Evolutionary conservation across 2,329 filamentous ascomycete genomes (phyloP).

Genomic region (Colletotrichum truncatum): DNA sequence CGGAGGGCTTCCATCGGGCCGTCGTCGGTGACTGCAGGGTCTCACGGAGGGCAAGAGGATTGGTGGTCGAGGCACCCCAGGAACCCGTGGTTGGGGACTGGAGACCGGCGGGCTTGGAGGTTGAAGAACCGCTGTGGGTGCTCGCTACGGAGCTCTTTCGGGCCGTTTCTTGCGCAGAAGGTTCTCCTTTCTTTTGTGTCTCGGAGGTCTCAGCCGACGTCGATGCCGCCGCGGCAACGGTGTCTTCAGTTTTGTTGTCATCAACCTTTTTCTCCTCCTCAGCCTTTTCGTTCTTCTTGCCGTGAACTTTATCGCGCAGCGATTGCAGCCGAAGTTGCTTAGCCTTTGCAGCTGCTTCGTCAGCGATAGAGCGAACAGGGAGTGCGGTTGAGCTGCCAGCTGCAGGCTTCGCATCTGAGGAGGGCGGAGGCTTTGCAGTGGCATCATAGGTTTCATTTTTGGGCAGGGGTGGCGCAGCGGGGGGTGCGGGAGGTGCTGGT

Average conservation of each 20-base stretch:
- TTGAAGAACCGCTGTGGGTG: neutral
- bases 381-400: constrained; percentile 42
- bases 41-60: constrained; percentile 37
- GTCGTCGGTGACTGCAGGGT: constrained; percentile 54
- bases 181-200: constrained; percentile 19
- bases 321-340: constrained; percentile 66
- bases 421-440: constrained; percentile 35
- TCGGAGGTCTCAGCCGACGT: constrained; percentile 3
- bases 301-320: constrained; percentile 64
- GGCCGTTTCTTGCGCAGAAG: constrained; percentile 14
- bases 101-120: constrained; percentile 41
- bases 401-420: constrained; percentile 33
- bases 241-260: constrained; percentile 28
- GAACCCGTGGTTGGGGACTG: constrained; percentile 56
- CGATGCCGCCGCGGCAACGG: neutral
- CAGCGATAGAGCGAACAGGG: constrained; percentile 64
- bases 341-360: constrained; percentile 73
- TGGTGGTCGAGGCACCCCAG: constrained; percentile 43
- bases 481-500: constrained; percentile 38
- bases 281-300: constrained; percentile 46
- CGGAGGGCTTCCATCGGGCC: constrained; percentile 50
- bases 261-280: constrained; percentile 33
- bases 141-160: constrained; percentile 19
- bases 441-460: constrained; percentile 18
- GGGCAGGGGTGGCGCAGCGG: constrained; percentile 41